These are phyloP conservation scores for Penicillium coffeae DNA, from an alignment of 495 filamentous ascomycete genomes.

Conservation along the genomic window DNA sequence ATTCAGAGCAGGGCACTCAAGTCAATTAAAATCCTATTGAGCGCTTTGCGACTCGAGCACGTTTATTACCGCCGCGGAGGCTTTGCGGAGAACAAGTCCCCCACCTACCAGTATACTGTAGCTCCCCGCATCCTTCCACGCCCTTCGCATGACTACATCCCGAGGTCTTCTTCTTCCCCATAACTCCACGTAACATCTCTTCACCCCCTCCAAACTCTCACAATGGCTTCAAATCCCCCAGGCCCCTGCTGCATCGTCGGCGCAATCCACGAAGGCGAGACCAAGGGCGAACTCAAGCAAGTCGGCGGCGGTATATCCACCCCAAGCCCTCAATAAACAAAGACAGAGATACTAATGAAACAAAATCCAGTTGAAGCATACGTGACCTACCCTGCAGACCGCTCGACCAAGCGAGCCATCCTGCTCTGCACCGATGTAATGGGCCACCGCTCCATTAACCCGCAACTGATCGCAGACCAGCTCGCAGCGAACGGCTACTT, in stretches of 20 bases:
- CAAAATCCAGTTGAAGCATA: constrained; percentile 24
- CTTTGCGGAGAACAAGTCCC: no score
- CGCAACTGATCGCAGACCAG: constrained; percentile 59
- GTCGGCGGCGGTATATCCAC: constrained; percentile 21
- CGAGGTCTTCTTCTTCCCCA: no score
- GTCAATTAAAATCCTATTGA: no score
- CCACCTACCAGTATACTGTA: no score
- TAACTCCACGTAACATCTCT: no score
- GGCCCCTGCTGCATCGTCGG: constrained; percentile 45
- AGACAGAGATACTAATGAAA: not conserved
- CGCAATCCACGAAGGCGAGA: constrained; percentile 28
- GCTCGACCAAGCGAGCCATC: constrained; percentile 21
- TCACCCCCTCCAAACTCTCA: not conserved
- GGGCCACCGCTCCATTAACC: constrained; percentile 32
- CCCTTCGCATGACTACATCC: no score
- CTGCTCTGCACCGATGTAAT: constrained; percentile 33
- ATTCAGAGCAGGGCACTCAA: no score
- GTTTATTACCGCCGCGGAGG: no score
- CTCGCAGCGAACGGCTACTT: constrained; percentile 74
- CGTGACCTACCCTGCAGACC: constrained; percentile 19
- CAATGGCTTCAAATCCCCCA: constrained; percentile 48
- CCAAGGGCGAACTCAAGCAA: constrained; percentile 21
- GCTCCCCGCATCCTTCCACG: no score
- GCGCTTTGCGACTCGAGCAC: no score
- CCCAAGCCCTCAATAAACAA: not conserved